Conservation (phyloP, 306 rosid genomes). For the Arachis hypogaea region DNA sequence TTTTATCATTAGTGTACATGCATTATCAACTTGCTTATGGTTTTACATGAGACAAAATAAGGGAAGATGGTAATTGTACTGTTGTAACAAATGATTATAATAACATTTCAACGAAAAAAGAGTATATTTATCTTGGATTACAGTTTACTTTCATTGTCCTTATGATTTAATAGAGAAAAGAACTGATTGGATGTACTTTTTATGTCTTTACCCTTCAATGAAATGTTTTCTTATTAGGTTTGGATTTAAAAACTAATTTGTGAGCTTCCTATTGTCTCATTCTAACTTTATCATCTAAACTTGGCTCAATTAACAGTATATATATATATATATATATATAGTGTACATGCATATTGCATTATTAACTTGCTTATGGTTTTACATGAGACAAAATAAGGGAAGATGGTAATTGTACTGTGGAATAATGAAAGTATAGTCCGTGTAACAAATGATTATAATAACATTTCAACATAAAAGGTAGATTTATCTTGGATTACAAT, state of each 20-base stretch:
- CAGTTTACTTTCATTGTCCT: too few species aligned
- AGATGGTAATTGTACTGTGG: background rate
- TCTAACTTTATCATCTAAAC: background rate
- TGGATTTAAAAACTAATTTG: background rate
- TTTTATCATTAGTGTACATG: background rate
- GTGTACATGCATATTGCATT: background rate
- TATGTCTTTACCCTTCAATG: background rate
- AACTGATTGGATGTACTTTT: background rate
- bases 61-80: background rate
- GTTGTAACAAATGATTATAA: background rate
- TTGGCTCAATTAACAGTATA: background rate
- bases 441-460: background rate
- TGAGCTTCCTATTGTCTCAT: background rate
- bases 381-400: background rate
- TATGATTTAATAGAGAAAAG: background rate
- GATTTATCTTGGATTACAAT: too few species aligned
- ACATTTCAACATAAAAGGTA: too few species aligned
- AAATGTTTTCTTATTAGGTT: too few species aligned
- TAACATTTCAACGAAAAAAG: too few species aligned
- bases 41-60: background rate
- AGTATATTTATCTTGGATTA: too few species aligned
- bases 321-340: too few species aligned
- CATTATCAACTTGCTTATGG: background rate
- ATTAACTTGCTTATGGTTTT: background rate
- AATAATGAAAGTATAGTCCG: background rate